phyloP scores from a whole-genome alignment of 768 basidiomycete species.

The Tylopilus vinaceipallidus region DNA sequence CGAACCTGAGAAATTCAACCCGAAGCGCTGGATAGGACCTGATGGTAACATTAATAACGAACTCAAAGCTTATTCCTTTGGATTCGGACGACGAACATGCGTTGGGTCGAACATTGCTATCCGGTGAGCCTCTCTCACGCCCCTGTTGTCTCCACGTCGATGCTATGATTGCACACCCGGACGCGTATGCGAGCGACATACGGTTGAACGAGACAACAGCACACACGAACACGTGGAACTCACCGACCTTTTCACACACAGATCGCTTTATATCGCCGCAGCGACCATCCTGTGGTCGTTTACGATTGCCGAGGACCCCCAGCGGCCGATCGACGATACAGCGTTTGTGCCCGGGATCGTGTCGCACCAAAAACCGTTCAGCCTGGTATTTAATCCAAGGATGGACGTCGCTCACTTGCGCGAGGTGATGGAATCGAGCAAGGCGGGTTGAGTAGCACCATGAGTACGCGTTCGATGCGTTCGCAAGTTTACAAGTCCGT shows the following conservation, averaged over 20 bases:
- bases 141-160: not conserved
- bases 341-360: conserved; percentile 65
- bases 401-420: conserved; percentile 16
- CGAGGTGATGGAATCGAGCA: conserved; percentile 8
- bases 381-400: conserved; percentile 52
- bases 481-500: no score
- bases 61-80: conserved; percentile 50
- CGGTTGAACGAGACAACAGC: not conserved
- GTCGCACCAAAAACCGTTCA: conserved; percentile 61
- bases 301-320: conserved; percentile 44
- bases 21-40: conserved; percentile 50
- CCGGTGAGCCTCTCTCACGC: conserved; percentile 17
- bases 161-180: not conserved
- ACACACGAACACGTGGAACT: not conserved
- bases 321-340: conserved; percentile 54
- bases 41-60: conserved; percentile 49
- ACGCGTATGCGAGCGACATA: not conserved
- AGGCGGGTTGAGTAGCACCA: conserved; percentile 1
- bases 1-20: conserved; percentile 56
- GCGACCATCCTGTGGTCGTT: conserved; percentile 68
- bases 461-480: no score
- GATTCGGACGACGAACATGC: conserved; percentile 44
- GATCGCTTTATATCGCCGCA: conserved; percentile 62
- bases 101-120: conserved; percentile 24
- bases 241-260: conserved; percentile 8